Evolutionary conservation across 805 yeast species (phyloP), one percentile per base, ranked within the genome.

Genomic region (Tetrapisispora pingtungensis): DNA sequence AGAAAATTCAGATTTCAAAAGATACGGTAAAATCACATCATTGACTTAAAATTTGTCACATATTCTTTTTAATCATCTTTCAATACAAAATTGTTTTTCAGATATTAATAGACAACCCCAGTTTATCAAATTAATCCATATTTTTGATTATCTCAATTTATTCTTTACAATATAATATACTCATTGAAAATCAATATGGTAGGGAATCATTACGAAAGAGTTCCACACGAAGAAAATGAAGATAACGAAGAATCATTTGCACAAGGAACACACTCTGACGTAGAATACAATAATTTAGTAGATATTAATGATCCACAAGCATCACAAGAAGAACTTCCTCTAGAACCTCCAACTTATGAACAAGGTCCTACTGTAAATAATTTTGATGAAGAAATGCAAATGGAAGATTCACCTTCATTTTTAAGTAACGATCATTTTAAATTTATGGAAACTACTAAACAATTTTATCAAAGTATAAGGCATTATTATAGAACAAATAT

Each of bases 401-500:
- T 74, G 8, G 77, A 72, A 27, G 77, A 71, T 7, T 62, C 59
- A 1, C 47, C 27, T 13, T 30, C 30, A 3, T 33, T 31, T 12
- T 44, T 34, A 22, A 32, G 40, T 12, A 14, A 13, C 3, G 32
- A 20, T 6, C 20, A 24, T 26, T 10, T 4, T 10, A 17, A n/a
- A 14, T 10, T 41, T 17, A 36, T 41, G 6, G 44, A 48, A 8
- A 52, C 54, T 43, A 12, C 26, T 15, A 37, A 27, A 27, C 26
- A 26, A 15, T 4, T 37, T 10, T 37, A 14, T 18, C 14, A 37
- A 27, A 27, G 33, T 27, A 13, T 37, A 14, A 40, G 56, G 3
- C 49, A 49, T 15, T 46, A 50, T 3, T 48, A 55, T 33, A 50
- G 50, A 39, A 47, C 41, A 12, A 50, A 47, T n/a, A 47, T 67